Evolutionary conservation across 805 yeast species (phyloP).

Genomic region (Starmerella powellii): DNA sequence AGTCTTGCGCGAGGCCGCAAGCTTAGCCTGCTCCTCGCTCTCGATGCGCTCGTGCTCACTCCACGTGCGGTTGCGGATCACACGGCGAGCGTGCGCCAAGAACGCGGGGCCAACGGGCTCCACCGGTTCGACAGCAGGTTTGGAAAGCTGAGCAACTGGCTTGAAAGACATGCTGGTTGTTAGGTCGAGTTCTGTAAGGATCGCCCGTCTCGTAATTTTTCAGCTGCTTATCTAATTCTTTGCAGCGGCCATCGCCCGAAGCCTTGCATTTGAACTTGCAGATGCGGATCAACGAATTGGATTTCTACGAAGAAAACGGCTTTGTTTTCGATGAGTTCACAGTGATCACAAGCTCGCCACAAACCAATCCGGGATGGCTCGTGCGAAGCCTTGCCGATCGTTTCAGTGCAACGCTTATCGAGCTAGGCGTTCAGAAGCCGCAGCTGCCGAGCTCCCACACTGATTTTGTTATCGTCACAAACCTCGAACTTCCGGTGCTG

Average conservation of each 20-base stretch:
- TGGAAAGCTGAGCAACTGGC: conserved; percentile 23
- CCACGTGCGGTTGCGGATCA: conserved; percentile 95
- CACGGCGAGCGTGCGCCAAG: conserved; percentile 92
- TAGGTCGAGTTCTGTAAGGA: background rate
- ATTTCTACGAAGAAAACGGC: conserved; percentile 1
- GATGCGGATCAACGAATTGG: conserved; percentile 13
- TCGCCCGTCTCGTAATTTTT: background rate
- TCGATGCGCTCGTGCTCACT: conserved; percentile 90
- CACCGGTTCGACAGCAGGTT: conserved; percentile 44
- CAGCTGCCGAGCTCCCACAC: background rate
- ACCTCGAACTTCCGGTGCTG: conserved; percentile 11
- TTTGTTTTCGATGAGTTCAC: conserved; percentile 11
- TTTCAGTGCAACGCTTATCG: background rate
- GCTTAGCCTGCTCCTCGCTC: conserved; percentile 63
- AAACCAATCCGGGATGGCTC: conserved; percentile 24
- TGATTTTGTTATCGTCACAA: conserved; percentile 1
- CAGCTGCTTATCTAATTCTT: background rate
- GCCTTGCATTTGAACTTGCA: no score
- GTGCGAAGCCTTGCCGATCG: conserved; percentile 3
- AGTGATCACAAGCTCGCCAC: conserved; percentile 23
- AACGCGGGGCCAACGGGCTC: conserved; percentile 97
- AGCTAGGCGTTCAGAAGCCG: conserved; percentile 1
- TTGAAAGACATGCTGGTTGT: conserved; percentile 21
- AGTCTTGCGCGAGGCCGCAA: conserved; percentile 54
- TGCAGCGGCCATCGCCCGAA: no score